Evolutionary conservation across 2,329 filamentous ascomycete genomes (phyloP), one percentile per base, ranked within the genome.

Genomic region (Arthroderma sp.): DNA sequence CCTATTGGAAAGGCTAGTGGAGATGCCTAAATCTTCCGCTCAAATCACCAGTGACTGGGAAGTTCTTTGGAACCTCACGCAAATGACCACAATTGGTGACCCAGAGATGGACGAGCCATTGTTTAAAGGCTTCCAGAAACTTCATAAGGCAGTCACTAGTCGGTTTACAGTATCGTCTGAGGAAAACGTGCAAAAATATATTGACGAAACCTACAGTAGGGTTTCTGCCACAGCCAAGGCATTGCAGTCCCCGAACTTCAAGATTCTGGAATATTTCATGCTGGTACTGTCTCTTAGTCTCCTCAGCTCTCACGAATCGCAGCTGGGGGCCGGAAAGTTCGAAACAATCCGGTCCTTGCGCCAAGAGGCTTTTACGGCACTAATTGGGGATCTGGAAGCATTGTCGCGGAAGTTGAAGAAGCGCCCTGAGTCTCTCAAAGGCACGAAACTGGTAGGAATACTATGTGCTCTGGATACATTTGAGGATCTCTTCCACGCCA

Each of bases 401-500:
- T 55, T 62, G 38, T 61, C 59, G 44, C 55, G 59, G 36, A 55
- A 56, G 36, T 59, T 59, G 48, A 59, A 57, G 46, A 63, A 62
- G 49, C n/a, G 32, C 7, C 29, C 40, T 5, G 53, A 62, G 22
- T 52, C 58, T 32, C 36, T 61, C 30, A 53, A 60, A 43, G 54
- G 60, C 28, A 59, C 30, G 6, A 40, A 8, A 2, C 38, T 66
- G 10, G 60, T 60, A 29, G 63, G 63, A 42, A 58, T 57, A 7
- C 54, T 66, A 27, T 61, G 62, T 53, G 56, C 60, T 8, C 49
- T 65, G 36, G 63, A 65, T 44, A 58, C 64, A 33, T 64, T 67
- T 46, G 61, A 63, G 47, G 62, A 65, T 42, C 48, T 66, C 11
- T 54, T 57, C 4, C 52, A 51, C 15, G 55, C 57, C 32, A 58